Conservation (phyloP, 495 filamentous ascomycete genomes). For the Podospora fimiseda region DNA sequence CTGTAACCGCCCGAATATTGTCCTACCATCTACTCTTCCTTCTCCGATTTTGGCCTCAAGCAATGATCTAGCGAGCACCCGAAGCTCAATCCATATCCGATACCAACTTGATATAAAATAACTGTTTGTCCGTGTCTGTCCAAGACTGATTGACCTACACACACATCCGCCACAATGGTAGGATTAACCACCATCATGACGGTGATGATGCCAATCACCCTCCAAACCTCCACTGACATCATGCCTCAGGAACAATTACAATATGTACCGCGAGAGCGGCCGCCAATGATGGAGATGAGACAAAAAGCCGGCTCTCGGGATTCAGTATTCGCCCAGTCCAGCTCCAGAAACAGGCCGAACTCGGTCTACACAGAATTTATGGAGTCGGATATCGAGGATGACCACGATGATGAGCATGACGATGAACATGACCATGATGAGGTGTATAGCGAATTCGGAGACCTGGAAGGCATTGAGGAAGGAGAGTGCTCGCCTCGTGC, state of each 20-base stretch:
- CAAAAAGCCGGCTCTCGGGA: conserved; percentile 39
- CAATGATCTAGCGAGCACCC: conserved; percentile 14
- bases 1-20: conserved; percentile 34
- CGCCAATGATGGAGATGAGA: conserved; percentile 37
- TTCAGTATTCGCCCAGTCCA: conserved; percentile 38
- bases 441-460: conserved; percentile 44
- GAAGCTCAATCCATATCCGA: conserved; percentile 16
- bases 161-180: conserved; percentile 22
- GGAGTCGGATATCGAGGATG: conserved; percentile 63
- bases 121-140: conserved; percentile 15
- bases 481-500: conserved; percentile 57
- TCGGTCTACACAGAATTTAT: conserved; percentile 66
- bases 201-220: not conserved
- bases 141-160: not conserved
- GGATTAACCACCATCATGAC: not conserved
- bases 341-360: conserved; percentile 41
- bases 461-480: conserved; percentile 41
- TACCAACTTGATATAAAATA: not conserved
- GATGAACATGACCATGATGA: conserved; percentile 52
- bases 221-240: conserved; percentile 10
- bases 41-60: conserved; percentile 29
- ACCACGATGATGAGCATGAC: conserved; percentile 46
- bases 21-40: conserved; percentile 28
- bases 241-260: conserved; percentile 20
- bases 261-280: conserved; percentile 13